Base-by-base conservation (phyloP, 306 rosid genomes). In the Acacia confusa region DNA sequence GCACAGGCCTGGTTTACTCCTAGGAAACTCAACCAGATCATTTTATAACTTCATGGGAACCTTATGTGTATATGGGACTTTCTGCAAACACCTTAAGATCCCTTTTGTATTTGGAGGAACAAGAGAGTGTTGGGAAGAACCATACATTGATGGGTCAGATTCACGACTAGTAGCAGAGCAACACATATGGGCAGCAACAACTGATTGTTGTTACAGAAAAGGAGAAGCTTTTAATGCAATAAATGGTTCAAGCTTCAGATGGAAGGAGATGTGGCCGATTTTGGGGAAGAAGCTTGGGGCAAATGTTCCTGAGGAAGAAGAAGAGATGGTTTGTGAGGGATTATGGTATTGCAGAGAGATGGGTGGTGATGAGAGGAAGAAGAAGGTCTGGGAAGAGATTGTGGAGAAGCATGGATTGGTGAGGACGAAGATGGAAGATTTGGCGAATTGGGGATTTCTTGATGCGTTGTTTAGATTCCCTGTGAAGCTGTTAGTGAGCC, bases 101-200 rank as follows among this genome's bases (percentile, higher is more conserved):
- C 93, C 99, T 34, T 92, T 95, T 84, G 87, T 92, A 67, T 95
- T 92, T 83, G 98, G 97, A 7, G 97, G 97, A 58, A 86, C 93
- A 63, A 88, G 57, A n/a, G 82, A 83, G 48, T 90, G 98, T 75
- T 95, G 98, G 99, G 91, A 90, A 47, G 94, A 92, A 90, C 58
- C 81, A 6, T 92, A 76, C 74, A 91, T 95, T 58, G 97, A 95
- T 74, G 97, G 93, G 4, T 95, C 97, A 55, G 98, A 95, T 72
- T 93, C 90, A 57, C 86, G 99, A 82, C 89, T 91, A 43, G 98
- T 92, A n/a, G 96, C 97, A n/a, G 92, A 92, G 36, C 99, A 92
- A 57, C 91, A 95, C 70, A 82, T 95, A 48, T 93, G 99, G 98
- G 94, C 89, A 61, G 91, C 98, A 8, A 86, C 93, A 25, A 9